Percentiles rank a stretch among this genome's conserved stretches.
Conservation (phyloP, 345 rosid species). For the Euphorbia peplus region DNA sequence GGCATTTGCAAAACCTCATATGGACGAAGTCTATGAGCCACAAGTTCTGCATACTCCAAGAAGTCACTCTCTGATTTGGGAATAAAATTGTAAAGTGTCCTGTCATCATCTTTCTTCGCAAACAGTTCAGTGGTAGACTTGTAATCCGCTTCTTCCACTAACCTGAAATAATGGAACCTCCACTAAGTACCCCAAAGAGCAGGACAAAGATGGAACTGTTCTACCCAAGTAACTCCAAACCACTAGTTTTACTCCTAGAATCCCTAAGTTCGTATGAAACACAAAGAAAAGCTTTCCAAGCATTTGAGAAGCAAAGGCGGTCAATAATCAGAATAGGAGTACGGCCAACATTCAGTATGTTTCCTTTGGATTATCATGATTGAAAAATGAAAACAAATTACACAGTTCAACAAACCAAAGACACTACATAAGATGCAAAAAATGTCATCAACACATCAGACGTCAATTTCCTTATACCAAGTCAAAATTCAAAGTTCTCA, state of each 20-base stretch:
- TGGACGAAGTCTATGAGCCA: constrained; percentile 65
- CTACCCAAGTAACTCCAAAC: neutral
- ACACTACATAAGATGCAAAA: neutral
- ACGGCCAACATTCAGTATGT: neutral
- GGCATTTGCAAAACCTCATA: constrained; percentile 53
- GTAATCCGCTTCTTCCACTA: constrained; percentile 95
- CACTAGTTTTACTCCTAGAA: neutral
- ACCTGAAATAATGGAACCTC: constrained; percentile 34
- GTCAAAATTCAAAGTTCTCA: neutral
- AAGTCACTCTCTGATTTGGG: constrained; percentile 96
- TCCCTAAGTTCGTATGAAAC: neutral
- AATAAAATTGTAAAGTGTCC: constrained; percentile 61
- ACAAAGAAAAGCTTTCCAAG: neutral
- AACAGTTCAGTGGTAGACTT: constrained; percentile 69
- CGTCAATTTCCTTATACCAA: neutral
- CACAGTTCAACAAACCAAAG: neutral
- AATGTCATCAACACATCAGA: neutral
- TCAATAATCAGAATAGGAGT: neutral
- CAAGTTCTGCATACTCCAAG: constrained; percentile 80
- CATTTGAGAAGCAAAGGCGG: neutral
- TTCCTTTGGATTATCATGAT: neutral
- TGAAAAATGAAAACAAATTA: neutral
- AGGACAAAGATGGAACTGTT: neutral
- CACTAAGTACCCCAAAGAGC: constrained; percentile 9
- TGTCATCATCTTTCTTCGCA: constrained; percentile 53